Evolutionary conservation across 768 basidiomycete species (phyloP), one percentile per base, ranked within the genome.

Genomic region (Auriculariales sp.): DNA sequence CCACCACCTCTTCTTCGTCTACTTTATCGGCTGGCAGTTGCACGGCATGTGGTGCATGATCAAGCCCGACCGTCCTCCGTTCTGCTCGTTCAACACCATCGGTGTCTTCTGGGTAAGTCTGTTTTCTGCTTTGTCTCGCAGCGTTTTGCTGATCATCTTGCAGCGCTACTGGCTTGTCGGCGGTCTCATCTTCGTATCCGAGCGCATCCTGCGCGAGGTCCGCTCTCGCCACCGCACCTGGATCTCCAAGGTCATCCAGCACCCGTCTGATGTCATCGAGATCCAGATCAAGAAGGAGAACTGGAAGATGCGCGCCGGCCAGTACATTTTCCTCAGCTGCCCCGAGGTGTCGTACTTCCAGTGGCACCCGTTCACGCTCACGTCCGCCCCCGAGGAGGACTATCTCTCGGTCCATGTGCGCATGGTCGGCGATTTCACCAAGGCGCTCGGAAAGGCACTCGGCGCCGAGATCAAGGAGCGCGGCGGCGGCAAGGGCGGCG

Each of bases 1-100:
- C 7, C 81, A 88, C 61, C 85, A 95, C 62, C 71, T 95, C 53
- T 94, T 92, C 70, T 77, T 94, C 59, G 61, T 87, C 51, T 94
- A 94, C 77, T 95, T 97, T 72, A 74, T 90, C 62, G 70, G 72
- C 61, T 95, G 93, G 93, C 93, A 97, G 63, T 70, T 94, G 28
- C 92, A 93, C 60, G 91, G 91, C 49, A 84, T 93, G 85, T 93
- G 89, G 77, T 92, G 90, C 68, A 90, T 92, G 87, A 89, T 93
- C 68, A 68, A 86, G 65, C 91, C 92, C 24, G 90, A 95, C 65
- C 72, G 85, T 49, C 74, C 85, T 0, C 90, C 90, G 0, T 92
- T 72, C 66, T 98, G 93, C 67, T 87, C 85, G 3, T 83, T 64
- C 64, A 84, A 83, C 61, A 76, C 68, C 31, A 81, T 93, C 54